A percentile compares a stretch with the other conserved stretches of the same genome.
phyloP scores from a whole-genome alignment of 768 basidiomycete species.

The Mycena rosella region DNA sequence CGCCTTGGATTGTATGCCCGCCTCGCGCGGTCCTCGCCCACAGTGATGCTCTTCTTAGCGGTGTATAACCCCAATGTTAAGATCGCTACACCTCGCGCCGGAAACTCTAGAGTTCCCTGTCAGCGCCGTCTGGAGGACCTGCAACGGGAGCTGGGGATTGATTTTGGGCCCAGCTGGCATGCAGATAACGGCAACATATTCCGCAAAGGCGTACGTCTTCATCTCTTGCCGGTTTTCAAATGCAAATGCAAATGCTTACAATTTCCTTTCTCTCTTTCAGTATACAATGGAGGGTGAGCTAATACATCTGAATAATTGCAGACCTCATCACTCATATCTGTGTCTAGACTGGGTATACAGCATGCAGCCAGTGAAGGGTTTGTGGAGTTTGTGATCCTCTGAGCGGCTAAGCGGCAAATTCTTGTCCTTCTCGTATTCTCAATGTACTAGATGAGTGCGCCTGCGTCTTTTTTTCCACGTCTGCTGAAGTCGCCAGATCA shows the following conservation, averaged over 20 bases:
- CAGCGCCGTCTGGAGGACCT: not conserved
- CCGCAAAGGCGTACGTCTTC: not conserved
- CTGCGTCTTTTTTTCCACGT: too few relatives aligned
- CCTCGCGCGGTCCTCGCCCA: not conserved
- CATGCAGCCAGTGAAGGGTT: not conserved
- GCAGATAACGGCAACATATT: not conserved
- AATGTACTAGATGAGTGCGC: too few relatives aligned
- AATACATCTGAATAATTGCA: not conserved
- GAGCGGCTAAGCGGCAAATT: too few relatives aligned
- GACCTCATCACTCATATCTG: not conserved
- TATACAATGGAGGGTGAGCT: not conserved
- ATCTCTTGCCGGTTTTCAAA: too few relatives aligned
- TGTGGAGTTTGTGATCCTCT: not conserved
- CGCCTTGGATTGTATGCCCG: not conserved
- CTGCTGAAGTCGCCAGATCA: too few relatives aligned
- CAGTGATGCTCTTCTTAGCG: not conserved
- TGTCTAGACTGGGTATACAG: not conserved
- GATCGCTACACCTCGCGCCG: not conserved
- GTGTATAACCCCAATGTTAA: not conserved
- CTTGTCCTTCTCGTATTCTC: too few relatives aligned
- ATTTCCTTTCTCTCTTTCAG: too few relatives aligned
- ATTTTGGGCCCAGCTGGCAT: not conserved
- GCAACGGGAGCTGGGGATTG: not conserved
- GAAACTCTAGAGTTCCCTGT: not conserved
- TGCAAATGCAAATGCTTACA: too few relatives aligned